A percentile compares a stretch with the other conserved stretches of the same genome.
These are phyloP conservation scores for Gastrodia elata DNA, from an alignment of 106 monocot genomes.

Conservation along the genomic window DNA sequence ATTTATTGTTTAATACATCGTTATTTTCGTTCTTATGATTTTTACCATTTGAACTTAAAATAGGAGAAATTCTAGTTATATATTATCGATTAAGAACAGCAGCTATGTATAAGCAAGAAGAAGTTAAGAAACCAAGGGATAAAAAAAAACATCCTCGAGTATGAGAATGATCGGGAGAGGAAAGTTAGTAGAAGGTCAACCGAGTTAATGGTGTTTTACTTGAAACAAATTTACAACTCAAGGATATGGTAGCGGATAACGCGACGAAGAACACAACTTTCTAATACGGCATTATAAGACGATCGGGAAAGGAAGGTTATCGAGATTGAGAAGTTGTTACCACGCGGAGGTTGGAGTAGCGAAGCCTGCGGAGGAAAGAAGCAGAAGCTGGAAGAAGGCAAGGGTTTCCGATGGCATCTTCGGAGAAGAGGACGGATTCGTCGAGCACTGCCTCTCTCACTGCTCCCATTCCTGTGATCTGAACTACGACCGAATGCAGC, in stretches of 20 bases:
- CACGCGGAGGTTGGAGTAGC: slow-evolving; percentile 6
- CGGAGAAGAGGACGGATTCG: slow-evolving; percentile 2
- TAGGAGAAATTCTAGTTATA: too few relatives aligned
- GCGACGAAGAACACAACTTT: not conserved
- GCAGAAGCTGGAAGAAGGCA: slow-evolving; percentile 1
- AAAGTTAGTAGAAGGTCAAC: not conserved
- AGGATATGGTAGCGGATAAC: too few relatives aligned
- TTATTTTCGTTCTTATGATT: too few relatives aligned
- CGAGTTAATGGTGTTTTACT: not conserved
- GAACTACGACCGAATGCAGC: too few relatives aligned
- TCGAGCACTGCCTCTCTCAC: slow-evolving; percentile 4
- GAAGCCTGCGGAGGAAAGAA: slow-evolving; percentile 4
- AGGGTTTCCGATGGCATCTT: not conserved
- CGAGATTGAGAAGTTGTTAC: not conserved
- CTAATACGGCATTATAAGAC: not conserved
- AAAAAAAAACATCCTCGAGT: too few relatives aligned
- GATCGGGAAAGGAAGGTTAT: not conserved
- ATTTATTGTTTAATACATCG: too few relatives aligned
- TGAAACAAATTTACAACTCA: not conserved
- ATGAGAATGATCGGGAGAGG: too few relatives aligned
- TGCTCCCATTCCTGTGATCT: too few relatives aligned
- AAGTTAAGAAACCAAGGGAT: too few relatives aligned
- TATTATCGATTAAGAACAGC: too few relatives aligned
- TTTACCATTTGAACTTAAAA: too few relatives aligned
- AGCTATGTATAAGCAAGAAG: too few relatives aligned